Percentiles rank a stretch among this genome's conserved stretches.
phyloP scores from a whole-genome alignment of 345 rosid genomes.

The Eucalyptus camaldulensis region DNA sequence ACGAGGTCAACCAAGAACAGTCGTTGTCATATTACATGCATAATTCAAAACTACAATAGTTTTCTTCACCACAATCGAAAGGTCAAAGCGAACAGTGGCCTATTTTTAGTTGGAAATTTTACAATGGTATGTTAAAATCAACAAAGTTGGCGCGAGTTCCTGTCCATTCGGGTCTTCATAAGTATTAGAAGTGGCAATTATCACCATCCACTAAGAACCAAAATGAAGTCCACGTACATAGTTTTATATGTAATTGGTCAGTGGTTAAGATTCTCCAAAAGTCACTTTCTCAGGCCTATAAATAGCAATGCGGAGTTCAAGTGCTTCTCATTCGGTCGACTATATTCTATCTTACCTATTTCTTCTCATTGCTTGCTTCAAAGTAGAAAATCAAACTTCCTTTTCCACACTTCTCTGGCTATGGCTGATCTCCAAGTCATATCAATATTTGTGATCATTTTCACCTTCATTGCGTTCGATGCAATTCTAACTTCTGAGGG shows the following conservation, averaged over 20 bases:
- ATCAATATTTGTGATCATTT: not conserved
- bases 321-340: not conserved
- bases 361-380: not conserved
- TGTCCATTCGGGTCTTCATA: too few species aligned
- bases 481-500: conserved; percentile 4
- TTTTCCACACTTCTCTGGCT: not conserved
- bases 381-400: too few species aligned
- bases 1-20: not conserved
- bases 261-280: not conserved
- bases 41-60: not conserved
- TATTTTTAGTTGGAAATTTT: too few species aligned
- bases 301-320: not conserved
- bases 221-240: not conserved
- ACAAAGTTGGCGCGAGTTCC: too few species aligned
- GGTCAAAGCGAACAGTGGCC: not conserved
- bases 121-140: too few species aligned
- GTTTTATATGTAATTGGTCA: not conserved
- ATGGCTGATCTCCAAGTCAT: conserved; percentile 6
- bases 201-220: not conserved
- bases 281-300: not conserved
- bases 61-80: not conserved
- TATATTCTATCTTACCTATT: not conserved
- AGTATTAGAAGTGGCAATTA: not conserved
- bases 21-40: not conserved
- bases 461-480: conserved; percentile 4